Evolutionary conservation across 805 yeast genomes (phyloP), one percentile per base, ranked within the genome.

Genomic region (Ogataea paradorogensis): DNA sequence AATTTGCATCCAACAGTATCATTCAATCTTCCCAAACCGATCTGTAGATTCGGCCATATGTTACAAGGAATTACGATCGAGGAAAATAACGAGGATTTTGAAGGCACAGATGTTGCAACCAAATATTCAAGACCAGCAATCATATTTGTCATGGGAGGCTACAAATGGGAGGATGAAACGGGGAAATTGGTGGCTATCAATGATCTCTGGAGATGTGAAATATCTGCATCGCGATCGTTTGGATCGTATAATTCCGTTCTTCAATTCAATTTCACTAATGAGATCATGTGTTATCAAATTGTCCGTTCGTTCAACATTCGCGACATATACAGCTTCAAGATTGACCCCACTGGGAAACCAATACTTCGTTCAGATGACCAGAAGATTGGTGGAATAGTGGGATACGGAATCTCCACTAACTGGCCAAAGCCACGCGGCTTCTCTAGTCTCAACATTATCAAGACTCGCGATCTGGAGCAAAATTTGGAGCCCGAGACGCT

Each of bases 81-180:
- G 37, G 59, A 61, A 34, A 51, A 50, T 34, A 55, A 56, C 39
- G 26, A 27, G 2, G 41, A 21, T 14, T 42, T 39, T 50, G 57
- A 15, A 15, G n/a, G 16, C 4, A 18, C 20, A 9, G 38, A 37
- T 4, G 32, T 37, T 9, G 22, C 25, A 9, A 9, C 29, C 15
- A 24, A 14, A 22, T 50, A 21, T 26, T 23, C 52, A 5, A 46
- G 47, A 14, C 65, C 65, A 2, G 69, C 72, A 2, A 52, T 65
- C 3, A 43, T 61, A 1, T 67, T 67, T 28, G 63, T 74, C 4
- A 68, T 72, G 66, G 80, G 80, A 15, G 80, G 82, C 1, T 76
- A 70, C 51, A 58, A 59, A 32, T 58, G 62, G 30, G 46, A 35
- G 13, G 67, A 59, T 37, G 62, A 62, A 7, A 46, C 48, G 4